Evolutionary conservation across 2,329 filamentous ascomycete genomes (phyloP).

Genomic region (Dryadomyces quercivorus): DNA sequence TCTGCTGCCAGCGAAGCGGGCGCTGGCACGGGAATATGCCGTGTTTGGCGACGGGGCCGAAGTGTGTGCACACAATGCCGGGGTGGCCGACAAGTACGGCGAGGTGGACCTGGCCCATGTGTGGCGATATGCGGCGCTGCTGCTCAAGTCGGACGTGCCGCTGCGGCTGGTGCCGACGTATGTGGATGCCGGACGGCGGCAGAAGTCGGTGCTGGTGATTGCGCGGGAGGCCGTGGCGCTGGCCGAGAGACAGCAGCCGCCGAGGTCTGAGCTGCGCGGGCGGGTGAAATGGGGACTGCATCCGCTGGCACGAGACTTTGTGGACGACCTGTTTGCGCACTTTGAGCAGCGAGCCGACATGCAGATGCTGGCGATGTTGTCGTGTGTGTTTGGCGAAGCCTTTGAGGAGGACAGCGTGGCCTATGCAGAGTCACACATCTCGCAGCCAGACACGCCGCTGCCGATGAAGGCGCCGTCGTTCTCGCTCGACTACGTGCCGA

Average conservation of each 20-base stretch:
- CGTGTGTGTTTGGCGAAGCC: constrained; percentile 55
- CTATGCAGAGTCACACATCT: constrained; percentile 43
- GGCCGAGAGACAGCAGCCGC: constrained; percentile 2
- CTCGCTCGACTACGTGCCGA: constrained; percentile 54
- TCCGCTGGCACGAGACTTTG: constrained; percentile 49
- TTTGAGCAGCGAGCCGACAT: constrained; percentile 51
- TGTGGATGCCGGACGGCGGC: constrained; percentile 22
- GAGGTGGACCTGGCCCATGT: constrained; percentile 63
- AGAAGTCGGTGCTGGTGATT: constrained; percentile 54
- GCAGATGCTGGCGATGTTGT: constrained; percentile 62
- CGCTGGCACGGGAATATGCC: constrained; percentile 66
- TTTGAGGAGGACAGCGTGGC: constrained; percentile 46
- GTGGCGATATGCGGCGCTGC: constrained; percentile 69
- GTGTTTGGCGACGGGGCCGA: constrained; percentile 75
- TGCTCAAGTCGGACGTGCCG: constrained; percentile 66
- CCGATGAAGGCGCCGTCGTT: constrained; percentile 55
- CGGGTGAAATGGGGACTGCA: constrained; percentile 58
- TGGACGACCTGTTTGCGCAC: constrained; percentile 49
- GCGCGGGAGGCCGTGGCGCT: constrained; percentile 47
- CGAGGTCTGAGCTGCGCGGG: constrained; percentile 29
- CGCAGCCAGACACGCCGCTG: constrained; percentile 48
- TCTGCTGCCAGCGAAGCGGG: constrained; percentile 65
- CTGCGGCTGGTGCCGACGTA: constrained; percentile 45
- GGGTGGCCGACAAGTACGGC: constrained; percentile 59
- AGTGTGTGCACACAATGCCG: constrained; percentile 75